These are phyloP conservation scores for Pleodorina starrii DNA, from an alignment of 139 green algal species.

Conservation along the genomic window DNA sequence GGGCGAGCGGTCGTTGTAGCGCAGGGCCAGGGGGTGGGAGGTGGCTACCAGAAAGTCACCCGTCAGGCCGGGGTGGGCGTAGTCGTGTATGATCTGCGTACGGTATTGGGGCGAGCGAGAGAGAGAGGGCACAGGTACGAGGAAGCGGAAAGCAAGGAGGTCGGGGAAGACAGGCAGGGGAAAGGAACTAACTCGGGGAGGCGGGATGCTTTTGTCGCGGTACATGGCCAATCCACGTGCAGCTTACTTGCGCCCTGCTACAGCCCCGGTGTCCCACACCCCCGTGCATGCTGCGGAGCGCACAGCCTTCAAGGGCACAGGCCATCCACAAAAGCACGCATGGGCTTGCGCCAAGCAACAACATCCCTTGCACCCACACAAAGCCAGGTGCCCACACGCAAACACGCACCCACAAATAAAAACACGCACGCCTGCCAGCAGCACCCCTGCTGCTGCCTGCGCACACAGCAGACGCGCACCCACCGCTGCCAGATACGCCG, in stretches of 20 bases:
- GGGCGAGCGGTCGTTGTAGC: constrained; percentile 61
- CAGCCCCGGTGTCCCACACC: neutral
- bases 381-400: too few relatives aligned
- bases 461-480: neutral
- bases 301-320: neutral
- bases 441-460: neutral
- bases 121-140: neutral
- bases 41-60: constrained; percentile 59
- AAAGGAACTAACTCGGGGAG: neutral
- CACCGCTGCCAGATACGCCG: constrained; percentile 29
- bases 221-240: too few relatives aligned
- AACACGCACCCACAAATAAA: too few relatives aligned
- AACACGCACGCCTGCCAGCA: too few relatives aligned
- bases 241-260: too few relatives aligned
- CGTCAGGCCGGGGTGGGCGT: constrained; percentile 59
- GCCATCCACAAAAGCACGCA: neutral
- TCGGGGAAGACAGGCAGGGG: neutral
- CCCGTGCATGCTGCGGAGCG: neutral
- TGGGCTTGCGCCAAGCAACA: neutral
- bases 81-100: constrained; percentile 46
- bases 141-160: neutral
- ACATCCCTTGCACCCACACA: neutral
- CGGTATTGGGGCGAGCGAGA: neutral
- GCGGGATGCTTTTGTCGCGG: too few relatives aligned
- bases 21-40: constrained; percentile 40